These are phyloP conservation scores for Trametes versicolor DNA, from an alignment of 1,284 basidiomycete species.

Conservation along the genomic window DNA sequence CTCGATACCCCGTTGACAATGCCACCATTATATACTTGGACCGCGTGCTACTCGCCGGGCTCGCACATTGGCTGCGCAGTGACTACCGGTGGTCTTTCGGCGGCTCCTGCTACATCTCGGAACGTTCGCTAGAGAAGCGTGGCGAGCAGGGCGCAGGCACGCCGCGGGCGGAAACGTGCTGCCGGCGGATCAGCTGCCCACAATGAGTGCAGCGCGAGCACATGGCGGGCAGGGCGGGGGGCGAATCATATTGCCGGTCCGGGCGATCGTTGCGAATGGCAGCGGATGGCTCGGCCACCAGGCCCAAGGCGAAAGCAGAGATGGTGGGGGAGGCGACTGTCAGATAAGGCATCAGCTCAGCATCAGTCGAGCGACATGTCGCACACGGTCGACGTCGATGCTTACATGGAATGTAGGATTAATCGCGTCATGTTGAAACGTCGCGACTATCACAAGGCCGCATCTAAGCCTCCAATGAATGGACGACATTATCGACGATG, in stretches of 20 bases:
- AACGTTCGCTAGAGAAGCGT: slow-evolving; percentile 6
- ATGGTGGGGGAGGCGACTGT: neutral
- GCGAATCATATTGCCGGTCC: neutral
- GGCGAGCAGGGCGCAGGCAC: slow-evolving; percentile 3
- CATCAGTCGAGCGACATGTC: neutral
- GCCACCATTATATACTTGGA: neutral
- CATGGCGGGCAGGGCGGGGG: neutral
- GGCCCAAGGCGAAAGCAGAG: neutral
- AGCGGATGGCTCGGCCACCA: neutral
- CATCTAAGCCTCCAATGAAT: neutral
- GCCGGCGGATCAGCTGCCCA: slow-evolving; percentile 15
- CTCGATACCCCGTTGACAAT: neutral
- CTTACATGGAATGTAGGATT: neutral
- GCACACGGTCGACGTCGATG: neutral
- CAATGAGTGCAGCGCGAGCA: neutral
- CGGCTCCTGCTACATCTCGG: neutral
- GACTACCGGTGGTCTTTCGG: neutral
- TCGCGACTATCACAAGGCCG: neutral
- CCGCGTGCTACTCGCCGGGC: neutral
- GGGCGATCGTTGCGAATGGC: neutral
- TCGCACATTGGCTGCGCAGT: slow-evolving; percentile 1
- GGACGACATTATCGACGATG: neutral
- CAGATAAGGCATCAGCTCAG: neutral
- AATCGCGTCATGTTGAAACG: neutral
- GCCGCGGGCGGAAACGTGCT: slow-evolving; percentile 1